phyloP scores from a whole-genome alignment of 169 alveolate species.

The Eimeria acervulina region DNA sequence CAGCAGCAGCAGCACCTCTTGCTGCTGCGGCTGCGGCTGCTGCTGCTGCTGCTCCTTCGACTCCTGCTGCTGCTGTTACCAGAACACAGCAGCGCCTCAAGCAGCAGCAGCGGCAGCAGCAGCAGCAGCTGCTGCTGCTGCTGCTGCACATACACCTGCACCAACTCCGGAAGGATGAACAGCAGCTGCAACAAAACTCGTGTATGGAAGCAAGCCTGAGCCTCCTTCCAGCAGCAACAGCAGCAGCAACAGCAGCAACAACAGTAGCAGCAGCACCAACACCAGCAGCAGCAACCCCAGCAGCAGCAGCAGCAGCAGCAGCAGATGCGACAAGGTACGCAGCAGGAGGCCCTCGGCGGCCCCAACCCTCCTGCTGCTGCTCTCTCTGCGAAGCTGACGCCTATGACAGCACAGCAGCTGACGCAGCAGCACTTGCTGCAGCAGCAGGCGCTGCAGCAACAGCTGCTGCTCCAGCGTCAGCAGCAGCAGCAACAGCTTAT shows the following conservation, averaged over 20 bases:
- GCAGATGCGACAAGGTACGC: neutral
- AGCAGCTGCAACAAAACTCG: slow-evolving; percentile 6
- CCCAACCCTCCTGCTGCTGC: slow-evolving; percentile 41
- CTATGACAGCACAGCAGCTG: slow-evolving; percentile 48
- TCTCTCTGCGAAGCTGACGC: neutral
- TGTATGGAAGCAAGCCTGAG: neutral
- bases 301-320: no score
- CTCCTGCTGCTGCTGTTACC: no score
- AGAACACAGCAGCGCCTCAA: no score
- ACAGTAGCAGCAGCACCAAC: neutral
- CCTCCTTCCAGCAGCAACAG: slow-evolving; percentile 38
- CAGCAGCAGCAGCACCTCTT: neutral
- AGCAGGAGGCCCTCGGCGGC: slow-evolving; percentile 55
- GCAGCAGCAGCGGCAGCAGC: no score
- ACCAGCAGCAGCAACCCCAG: no score
- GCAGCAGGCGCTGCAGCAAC: slow-evolving; percentile 72
- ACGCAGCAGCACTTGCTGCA: slow-evolving; percentile 69
- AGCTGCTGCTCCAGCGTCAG: neutral
- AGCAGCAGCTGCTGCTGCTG: no score
- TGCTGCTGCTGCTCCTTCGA: slow-evolving; percentile 3
- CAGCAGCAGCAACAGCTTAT: no score
- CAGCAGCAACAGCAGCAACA: slow-evolving; percentile 4
- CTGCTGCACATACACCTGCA: neutral
- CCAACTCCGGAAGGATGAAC: neutral
- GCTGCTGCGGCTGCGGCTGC: neutral